A percentile compares a stretch with the other conserved stretches of the same genome.
Evolutionary conservation across 768 basidiomycete genomes (phyloP).

Genomic region (Mycena latifolia): DNA sequence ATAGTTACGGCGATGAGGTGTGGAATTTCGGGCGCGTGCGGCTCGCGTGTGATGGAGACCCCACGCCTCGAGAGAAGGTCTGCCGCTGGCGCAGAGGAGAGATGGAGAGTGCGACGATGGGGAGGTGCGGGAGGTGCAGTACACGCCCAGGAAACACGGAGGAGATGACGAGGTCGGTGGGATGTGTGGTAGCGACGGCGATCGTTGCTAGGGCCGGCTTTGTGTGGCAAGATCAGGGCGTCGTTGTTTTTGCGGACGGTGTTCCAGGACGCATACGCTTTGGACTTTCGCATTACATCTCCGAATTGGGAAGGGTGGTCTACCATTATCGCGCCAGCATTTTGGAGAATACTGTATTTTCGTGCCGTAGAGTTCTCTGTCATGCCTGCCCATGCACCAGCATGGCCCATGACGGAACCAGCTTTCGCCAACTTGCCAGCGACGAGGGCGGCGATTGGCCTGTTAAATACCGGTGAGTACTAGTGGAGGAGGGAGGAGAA

Average conservation of each 20-base stretch:
- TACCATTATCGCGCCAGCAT: slow-evolving; percentile 27
- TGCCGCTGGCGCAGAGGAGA: background rate
- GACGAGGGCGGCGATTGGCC: slow-evolving; percentile 30
- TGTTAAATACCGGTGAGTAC: slow-evolving; percentile 2
- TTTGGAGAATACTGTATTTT: slow-evolving; percentile 12
- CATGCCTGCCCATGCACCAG: slow-evolving; percentile 24
- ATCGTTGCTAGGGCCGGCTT: no score
- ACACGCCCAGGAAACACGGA: no score
- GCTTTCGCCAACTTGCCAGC: slow-evolving; percentile 13
- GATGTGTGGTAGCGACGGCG: slow-evolving; percentile 6
- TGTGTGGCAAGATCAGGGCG: no score
- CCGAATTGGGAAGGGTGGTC: slow-evolving; percentile 32
- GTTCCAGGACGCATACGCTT: no score
- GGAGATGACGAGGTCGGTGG: background rate
- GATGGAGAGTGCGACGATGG: slow-evolving; percentile 8
- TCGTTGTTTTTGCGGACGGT: no score
- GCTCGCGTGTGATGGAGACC: background rate
- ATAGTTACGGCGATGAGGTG: slow-evolving; percentile 14
- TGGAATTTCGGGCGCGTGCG: background rate
- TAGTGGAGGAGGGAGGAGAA: no score
- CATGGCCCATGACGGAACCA: slow-evolving; percentile 31
- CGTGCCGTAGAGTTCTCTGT: slow-evolving; percentile 18
- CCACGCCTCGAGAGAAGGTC: slow-evolving; percentile 5
- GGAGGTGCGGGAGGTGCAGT: background rate
- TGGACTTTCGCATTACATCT: slow-evolving; percentile 2